Base-by-base conservation (phyloP, 495 filamentous ascomycete genomes). In the Staphylotrichum tortipilum region DNA sequence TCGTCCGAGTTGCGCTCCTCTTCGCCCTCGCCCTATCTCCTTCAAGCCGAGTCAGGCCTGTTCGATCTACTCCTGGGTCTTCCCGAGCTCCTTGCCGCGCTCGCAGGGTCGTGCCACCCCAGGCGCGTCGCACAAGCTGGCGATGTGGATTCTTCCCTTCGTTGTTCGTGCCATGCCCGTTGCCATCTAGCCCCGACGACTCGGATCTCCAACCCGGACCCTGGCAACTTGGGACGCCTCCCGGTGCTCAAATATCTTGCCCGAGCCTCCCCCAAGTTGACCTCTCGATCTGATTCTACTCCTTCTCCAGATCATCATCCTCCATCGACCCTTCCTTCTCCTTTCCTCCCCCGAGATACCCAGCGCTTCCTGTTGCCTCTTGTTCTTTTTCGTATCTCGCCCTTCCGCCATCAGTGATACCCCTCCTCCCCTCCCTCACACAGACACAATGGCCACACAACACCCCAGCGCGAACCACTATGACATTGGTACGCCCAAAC, bases 401-500 rank as follows among this genome's bases (percentile, higher is more conserved):
- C 39, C 6, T 30, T 49, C n/a, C n/a, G n/a, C n/a, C n/a, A n/a
- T 29, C 35, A 15, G 34, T 50, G 40, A 56, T 36, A 44, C 40
- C 29, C n/a, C n/a, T n/a, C n/a, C n/a, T n/a, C n/a, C n/a, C n/a
- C n/a, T n/a, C n/a, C n/a, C n/a, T n/a, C 43, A 48, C 31, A 23
- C 33, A 15, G 14, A n/a, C 4, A 39, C 39, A 31, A 65, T 63
- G 60, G 58, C 50, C 7, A 15, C 56, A 18, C 55, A 54, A 41
- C 52, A 52, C 18, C 46, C 48, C 9, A 56, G 34, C 43, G 21
- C 47, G 22, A 56, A 46, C 48, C 47, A 65, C 45, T 66, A 66
- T 65, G 64, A 66, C 54, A 66, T 66, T 44, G 64, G 64, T 66
- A n/a, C n/a, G n/a, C n/a, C n/a, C n/a, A n/a, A n/a, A n/a, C n/a